Evolutionary conservation across 2,329 filamentous ascomycete genomes (phyloP), one percentile per base, ranked within the genome.

Genomic region (Aphanocladium album): DNA sequence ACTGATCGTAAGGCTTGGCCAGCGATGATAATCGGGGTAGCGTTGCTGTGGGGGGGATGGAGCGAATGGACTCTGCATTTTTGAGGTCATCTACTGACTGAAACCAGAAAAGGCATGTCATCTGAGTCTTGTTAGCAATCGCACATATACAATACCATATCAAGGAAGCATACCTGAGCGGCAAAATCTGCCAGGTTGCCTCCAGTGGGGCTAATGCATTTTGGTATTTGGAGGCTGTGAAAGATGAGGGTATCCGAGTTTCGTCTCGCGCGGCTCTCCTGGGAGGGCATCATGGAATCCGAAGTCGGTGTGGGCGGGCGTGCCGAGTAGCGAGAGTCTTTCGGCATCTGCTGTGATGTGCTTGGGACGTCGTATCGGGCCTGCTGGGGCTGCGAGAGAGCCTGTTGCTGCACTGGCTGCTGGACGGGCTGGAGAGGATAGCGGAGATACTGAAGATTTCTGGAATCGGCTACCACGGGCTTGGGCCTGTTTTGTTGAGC

Each of bases 81-180:
- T 89, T 84, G 17, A 98, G 78, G 23, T 89, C 89, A n/a, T 89
- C 83, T 47, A 90, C 89, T 17, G 89, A 89, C 74, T 98, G 93
- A 72, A 98, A 98, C 93, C 95, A 98, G 77, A 98, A 97, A 16
- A 99, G 81, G 71, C 93, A 97, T 14, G 93, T 96, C 74, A 98
- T 90, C 90, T 96, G 69, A 27, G 14, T 1, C 19, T 12, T 11
- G 37, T 60, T 27, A 53, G 49, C 23, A 45, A 25, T 7, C 27
- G 46, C 7, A 8, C 19, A 19, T 8, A 14, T 27, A 21, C 8
- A 12, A 39, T 25, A 19, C n/a, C n/a, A 23, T 21, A n/a, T 17
- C 7, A 35, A 17, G 35, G 1, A 45, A 37, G 9, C 79, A 67
- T 75, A 93, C 90, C 81, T 92, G 85, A 61, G 91, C 90, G 57